A percentile compares a stretch with the other conserved stretches of the same genome.
These are phyloP conservation scores for Yamadazyma sp. DNA, from an alignment of 1,139 yeast species.

Conservation along the genomic window DNA sequence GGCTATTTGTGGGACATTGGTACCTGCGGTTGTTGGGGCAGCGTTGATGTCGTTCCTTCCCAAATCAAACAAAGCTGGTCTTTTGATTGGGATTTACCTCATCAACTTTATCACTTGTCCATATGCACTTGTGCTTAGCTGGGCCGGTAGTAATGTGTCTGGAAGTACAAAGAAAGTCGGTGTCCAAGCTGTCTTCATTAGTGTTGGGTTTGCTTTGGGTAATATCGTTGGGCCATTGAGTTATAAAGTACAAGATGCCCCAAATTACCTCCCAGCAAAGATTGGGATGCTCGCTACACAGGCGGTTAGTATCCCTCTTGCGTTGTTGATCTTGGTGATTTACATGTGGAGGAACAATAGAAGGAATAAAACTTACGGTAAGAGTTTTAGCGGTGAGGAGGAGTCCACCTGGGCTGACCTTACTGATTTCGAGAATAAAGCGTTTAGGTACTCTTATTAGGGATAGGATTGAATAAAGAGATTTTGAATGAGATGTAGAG, in stretches of 20 bases:
- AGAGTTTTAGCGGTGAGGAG: constrained; percentile 20
- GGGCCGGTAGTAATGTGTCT: constrained; percentile 25
- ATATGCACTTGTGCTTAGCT: constrained; percentile 23
- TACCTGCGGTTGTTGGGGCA: constrained; percentile 17
- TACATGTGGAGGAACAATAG: constrained; percentile 22
- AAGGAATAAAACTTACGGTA: constrained; percentile 24
- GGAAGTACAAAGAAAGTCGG: constrained; percentile 25
- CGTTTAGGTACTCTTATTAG: constrained; percentile 23
- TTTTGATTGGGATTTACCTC: constrained; percentile 20
- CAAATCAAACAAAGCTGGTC: constrained; percentile 29
- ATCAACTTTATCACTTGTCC: constrained; percentile 19
- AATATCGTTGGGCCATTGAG: constrained; percentile 28
- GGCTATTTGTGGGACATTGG: constrained; percentile 17
- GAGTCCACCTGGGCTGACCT: constrained; percentile 33
- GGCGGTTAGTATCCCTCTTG: constrained; percentile 13
- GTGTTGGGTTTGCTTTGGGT: constrained; percentile 19
- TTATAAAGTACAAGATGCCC: constrained; percentile 25
- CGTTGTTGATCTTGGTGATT: constrained; percentile 12
- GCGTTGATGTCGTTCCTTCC: constrained; percentile 38
- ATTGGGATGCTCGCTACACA: constrained; percentile 24
- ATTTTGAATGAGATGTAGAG: neutral
- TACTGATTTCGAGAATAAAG: constrained; percentile 31
- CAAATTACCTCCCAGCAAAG: constrained; percentile 25
- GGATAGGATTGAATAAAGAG: neutral
- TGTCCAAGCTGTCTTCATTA: constrained; percentile 24